Evolutionary conservation across 805 yeast species (phyloP).

Genomic region (Kodamaea lidongshanica): DNA sequence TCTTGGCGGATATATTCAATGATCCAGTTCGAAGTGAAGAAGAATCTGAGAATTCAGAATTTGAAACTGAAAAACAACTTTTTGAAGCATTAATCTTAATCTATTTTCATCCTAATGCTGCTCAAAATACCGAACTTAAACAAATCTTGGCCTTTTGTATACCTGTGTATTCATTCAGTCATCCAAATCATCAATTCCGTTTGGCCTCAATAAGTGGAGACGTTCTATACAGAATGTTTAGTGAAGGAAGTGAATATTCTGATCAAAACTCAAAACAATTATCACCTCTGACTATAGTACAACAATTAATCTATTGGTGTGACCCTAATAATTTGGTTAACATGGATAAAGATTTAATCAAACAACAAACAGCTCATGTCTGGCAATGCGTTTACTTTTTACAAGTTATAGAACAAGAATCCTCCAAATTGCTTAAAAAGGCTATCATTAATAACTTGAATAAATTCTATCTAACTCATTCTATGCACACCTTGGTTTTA

Average conservation of each 20-base stretch:
- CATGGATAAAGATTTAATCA: conserved; percentile 34
- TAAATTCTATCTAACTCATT: conserved; percentile 34
- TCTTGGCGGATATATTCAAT: conserved; percentile 66
- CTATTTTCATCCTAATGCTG: conserved; percentile 67
- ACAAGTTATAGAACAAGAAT: conserved; percentile 43
- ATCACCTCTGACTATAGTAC: conserved; percentile 43
- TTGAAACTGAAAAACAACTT: conserved; percentile 34
- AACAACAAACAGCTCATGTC: conserved; percentile 46
- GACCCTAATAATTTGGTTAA: conserved; percentile 66
- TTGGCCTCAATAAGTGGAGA: conserved; percentile 61
- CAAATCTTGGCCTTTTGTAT: conserved; percentile 83
- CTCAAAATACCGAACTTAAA: conserved; percentile 56
- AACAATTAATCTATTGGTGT: conserved; percentile 78
- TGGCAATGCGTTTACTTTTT: conserved; percentile 52
- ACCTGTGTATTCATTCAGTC: conserved; percentile 82
- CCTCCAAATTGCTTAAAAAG: conserved; percentile 48
- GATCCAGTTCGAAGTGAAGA: conserved; percentile 29
- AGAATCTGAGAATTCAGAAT: conserved; percentile 16
- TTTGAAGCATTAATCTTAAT: conserved; percentile 65
- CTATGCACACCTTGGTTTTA: conserved; percentile 24
- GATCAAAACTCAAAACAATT: conserved; percentile 24
- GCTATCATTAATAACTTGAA: conserved; percentile 46
- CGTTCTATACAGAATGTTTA: conserved; percentile 53
- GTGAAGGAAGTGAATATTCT: conserved; percentile 28
- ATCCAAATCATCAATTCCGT: conserved; percentile 60